phyloP scores from a whole-genome alignment of 108 stramenopile species.

The Fragilaria radians region DNA sequence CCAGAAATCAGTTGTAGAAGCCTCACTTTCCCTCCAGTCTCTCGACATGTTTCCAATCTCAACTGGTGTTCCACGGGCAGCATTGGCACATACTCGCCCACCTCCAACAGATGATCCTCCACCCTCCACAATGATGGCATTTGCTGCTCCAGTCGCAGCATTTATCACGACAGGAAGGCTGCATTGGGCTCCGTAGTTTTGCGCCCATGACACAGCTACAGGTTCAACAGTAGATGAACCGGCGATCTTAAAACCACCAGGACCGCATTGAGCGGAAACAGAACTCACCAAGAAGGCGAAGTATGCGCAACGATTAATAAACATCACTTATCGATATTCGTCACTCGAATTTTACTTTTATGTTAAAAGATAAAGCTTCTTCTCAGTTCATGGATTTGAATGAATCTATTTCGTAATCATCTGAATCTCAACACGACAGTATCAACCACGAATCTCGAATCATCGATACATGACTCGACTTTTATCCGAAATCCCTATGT shows the following conservation, averaged over 20 bases:
- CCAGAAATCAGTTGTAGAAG: not conserved
- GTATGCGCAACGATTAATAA: no score
- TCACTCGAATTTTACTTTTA: no score
- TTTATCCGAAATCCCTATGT: no score
- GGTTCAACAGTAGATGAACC: not conserved
- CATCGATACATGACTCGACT: no score
- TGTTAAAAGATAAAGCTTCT: no score
- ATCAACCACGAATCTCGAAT: no score
- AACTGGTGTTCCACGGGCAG: not conserved
- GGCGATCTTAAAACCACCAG: not conserved
- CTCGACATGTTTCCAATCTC: not conserved
- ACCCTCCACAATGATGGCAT: not conserved
- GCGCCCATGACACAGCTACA: not conserved
- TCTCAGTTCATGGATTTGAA: no score
- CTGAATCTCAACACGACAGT: no score
- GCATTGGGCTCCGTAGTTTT: not conserved
- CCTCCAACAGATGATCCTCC: not conserved
- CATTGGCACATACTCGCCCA: not conserved
- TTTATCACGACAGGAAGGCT: not conserved
- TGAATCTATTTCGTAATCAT: no score
- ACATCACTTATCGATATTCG: no score
- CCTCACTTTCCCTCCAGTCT: not conserved
- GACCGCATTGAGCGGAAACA: not conserved
- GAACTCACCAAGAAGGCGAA: not conserved
- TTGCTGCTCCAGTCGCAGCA: not conserved